phyloP scores from a whole-genome alignment of 176 grass and related monocot genomes.

The Musa troglodytarum region DNA sequence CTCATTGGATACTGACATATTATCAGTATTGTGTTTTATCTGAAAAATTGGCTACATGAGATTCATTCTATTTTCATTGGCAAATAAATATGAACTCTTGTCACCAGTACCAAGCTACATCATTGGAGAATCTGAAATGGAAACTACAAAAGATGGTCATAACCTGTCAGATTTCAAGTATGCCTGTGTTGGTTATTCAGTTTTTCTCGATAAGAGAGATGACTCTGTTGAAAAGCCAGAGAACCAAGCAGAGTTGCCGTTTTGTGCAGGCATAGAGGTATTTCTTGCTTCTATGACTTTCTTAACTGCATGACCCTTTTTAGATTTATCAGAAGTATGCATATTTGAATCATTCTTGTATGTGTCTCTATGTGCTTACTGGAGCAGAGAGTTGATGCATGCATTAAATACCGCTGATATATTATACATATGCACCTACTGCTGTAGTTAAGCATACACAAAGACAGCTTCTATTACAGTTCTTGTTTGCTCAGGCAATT shows the following conservation, averaged over 20 bases:
- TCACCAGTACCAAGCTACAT: constrained; percentile 53
- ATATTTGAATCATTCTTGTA: too few species aligned
- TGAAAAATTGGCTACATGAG: neutral
- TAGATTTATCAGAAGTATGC: too few species aligned
- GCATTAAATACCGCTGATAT: too few species aligned
- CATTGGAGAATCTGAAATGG: constrained; percentile 49
- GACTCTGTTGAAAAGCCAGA: constrained; percentile 29
- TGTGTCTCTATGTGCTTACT: too few species aligned
- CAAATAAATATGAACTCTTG: neutral
- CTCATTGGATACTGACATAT: too few species aligned
- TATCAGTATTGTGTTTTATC: neutral
- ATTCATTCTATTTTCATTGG: neutral
- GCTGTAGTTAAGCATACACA: too few species aligned
- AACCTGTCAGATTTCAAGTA: constrained; percentile 64
- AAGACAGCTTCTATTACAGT: too few species aligned
- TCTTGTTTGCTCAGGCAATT: too few species aligned
- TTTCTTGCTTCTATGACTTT: constrained; percentile 4
- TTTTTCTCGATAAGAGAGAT: constrained; percentile 58
- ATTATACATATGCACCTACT: too few species aligned
- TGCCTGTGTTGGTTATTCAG: constrained; percentile 78
- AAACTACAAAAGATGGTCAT: constrained; percentile 42
- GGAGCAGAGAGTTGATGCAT: too few species aligned
- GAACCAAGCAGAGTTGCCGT: constrained; percentile 54
- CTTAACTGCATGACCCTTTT: neutral
- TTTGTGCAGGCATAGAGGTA: constrained; percentile 89